Conservation (phyloP, 2,329 filamentous ascomycete genomes). For the Calonectria naviculata region DNA sequence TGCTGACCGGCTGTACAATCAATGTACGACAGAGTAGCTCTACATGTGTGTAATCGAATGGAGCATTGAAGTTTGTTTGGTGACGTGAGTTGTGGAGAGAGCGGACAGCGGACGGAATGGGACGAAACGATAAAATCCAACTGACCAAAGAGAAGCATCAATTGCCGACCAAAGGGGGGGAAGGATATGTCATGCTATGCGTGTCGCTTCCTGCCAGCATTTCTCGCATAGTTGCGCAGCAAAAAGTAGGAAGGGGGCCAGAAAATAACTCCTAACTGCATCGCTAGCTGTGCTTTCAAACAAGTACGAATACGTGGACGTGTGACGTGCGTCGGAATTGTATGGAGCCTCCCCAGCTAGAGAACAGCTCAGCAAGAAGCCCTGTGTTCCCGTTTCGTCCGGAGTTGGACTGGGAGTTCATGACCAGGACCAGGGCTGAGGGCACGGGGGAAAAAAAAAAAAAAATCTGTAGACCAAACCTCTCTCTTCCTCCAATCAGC, state of each 20-base stretch:
- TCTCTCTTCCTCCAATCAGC: slow-evolving; percentile 5
- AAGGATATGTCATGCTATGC: not conserved
- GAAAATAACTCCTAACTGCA: slow-evolving; percentile 1
- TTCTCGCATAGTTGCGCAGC: slow-evolving; percentile 8
- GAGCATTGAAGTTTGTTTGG: slow-evolving; percentile 9
- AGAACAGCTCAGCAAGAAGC: slow-evolving; percentile 5
- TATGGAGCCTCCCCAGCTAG: slow-evolving; percentile 8
- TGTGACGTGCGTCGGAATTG: slow-evolving; percentile 9
- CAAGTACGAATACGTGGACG: slow-evolving; percentile 23
- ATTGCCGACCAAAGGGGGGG: slow-evolving; percentile 1
- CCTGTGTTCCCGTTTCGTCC: slow-evolving; percentile 8
- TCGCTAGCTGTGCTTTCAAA: not conserved
- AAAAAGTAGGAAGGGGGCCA: not conserved
- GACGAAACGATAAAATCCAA: not conserved
- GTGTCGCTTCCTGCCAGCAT: slow-evolving; percentile 4
- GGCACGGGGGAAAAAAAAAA: not conserved
- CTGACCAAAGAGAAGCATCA: not conserved
- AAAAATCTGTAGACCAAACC: not conserved
- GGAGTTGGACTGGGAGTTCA: slow-evolving; percentile 2
- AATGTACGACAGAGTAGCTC: not conserved
- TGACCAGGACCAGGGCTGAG: not conserved
- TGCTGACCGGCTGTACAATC: slow-evolving; percentile 14
- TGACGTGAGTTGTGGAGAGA: slow-evolving; percentile 14
- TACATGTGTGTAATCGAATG: slow-evolving; percentile 6
- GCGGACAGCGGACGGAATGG: not conserved